phyloP scores from a whole-genome alignment of 2,329 filamentous ascomycete genomes.

The Myrmaecium sp. region DNA sequence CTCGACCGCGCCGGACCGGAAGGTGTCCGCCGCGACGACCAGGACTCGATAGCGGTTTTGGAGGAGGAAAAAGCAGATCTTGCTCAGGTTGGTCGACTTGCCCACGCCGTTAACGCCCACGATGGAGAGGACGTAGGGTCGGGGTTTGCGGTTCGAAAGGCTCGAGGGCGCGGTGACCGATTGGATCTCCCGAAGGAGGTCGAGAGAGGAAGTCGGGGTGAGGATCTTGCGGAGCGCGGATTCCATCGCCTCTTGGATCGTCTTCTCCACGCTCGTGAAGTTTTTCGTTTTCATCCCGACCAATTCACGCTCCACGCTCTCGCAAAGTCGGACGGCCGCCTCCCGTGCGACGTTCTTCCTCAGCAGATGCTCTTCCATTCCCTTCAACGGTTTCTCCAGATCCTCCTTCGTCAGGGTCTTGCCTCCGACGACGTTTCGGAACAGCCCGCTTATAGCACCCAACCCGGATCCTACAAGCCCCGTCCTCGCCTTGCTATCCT shows the following conservation, averaged over 20 bases:
- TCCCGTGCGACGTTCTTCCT: conserved; percentile 94
- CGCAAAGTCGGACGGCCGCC: conserved; percentile 77
- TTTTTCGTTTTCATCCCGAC: conserved; percentile 79
- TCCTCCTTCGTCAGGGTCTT: conserved; percentile 82
- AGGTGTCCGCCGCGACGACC: conserved; percentile 89
- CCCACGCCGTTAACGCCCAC: conserved; percentile 97
- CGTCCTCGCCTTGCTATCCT: conserved; percentile 38
- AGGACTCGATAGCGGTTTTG: conserved; percentile 95
- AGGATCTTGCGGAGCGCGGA: conserved; percentile 87
- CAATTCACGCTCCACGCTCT: conserved; percentile 79
- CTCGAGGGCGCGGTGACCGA: conserved; percentile 44
- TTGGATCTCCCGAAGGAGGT: conserved; percentile 86
- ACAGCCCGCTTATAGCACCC: conserved; percentile 70
- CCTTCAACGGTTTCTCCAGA: conserved; percentile 79
- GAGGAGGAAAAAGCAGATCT: conserved; percentile 93
- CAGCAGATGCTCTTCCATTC: conserved; percentile 87
- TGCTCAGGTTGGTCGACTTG: conserved; percentile 93
- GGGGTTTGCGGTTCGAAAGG: conserved; percentile 43
- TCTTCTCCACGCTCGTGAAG: conserved; percentile 77
- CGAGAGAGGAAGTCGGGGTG: conserved; percentile 84
- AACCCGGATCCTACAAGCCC: conserved; percentile 66
- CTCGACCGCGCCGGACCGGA: conserved; percentile 92
- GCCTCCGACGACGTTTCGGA: conserved; percentile 87
- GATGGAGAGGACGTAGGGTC: conserved; percentile 94
- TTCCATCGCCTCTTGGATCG: conserved; percentile 75